phyloP scores from a whole-genome alignment of 1,284 basidiomycete species.

The Naganishia sp. region DNA sequence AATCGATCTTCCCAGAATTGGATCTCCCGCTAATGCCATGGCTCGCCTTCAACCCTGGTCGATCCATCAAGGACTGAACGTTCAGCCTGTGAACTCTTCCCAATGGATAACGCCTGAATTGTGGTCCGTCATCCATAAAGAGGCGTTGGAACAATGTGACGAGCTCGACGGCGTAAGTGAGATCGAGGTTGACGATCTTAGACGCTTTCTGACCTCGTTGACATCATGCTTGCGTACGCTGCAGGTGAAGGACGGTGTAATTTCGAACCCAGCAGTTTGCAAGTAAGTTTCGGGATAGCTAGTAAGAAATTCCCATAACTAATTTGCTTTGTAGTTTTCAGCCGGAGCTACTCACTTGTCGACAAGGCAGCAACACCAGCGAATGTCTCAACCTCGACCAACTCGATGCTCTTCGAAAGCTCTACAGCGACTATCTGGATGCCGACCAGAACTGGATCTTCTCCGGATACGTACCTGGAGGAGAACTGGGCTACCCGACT shows the following conservation, averaged over 20 bases:
- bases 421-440: slow-evolving; percentile 22
- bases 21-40: slow-evolving; percentile 23
- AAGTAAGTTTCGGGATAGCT: slow-evolving; percentile 13
- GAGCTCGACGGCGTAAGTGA: slow-evolving; percentile 19
- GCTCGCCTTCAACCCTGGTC: slow-evolving; percentile 12
- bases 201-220: neutral
- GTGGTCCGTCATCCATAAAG: slow-evolving; percentile 25
- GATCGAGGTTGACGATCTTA: neutral
- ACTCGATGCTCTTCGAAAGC: slow-evolving; percentile 22
- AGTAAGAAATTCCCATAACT: neutral
- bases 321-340: slow-evolving; percentile 38
- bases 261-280: slow-evolving; percentile 50
- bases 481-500: slow-evolving; percentile 18
- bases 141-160: slow-evolving; percentile 22
- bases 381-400: slow-evolving; percentile 22
- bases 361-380: slow-evolving; percentile 33
- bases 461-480: slow-evolving; percentile 24
- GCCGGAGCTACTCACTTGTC: slow-evolving; percentile 46
- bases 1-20: slow-evolving; percentile 2
- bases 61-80: slow-evolving; percentile 22
- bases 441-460: slow-evolving; percentile 28
- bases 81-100: slow-evolving; percentile 26
- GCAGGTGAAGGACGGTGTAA: slow-evolving; percentile 50
- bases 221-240: slow-evolving; percentile 40
- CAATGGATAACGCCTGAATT: slow-evolving; percentile 15